These are phyloP conservation scores for Leucogyrophana mollusca DNA, from an alignment of 768 basidiomycete genomes.

Conservation along the genomic window DNA sequence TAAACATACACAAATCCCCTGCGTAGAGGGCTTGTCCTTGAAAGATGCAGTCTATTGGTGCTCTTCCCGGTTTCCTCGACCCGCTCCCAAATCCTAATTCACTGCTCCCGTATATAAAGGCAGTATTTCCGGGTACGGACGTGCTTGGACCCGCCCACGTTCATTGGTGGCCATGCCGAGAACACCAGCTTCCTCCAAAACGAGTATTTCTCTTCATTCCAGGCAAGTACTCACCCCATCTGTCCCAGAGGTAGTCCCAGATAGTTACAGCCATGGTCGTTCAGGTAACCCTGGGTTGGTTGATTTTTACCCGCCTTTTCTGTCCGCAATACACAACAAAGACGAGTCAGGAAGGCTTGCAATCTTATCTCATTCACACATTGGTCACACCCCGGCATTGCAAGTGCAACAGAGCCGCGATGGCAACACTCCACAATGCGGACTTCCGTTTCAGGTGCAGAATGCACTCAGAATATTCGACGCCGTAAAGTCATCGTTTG, in stretches of 20 bases:
- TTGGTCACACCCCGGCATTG: slow-evolving; percentile 56
- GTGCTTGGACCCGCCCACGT: slow-evolving; percentile 42
- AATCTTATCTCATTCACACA: slow-evolving; percentile 60
- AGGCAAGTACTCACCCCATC: slow-evolving; percentile 29
- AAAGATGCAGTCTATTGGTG: too few relatives aligned
- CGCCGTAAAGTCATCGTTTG: slow-evolving; percentile 32
- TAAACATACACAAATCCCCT: too few relatives aligned
- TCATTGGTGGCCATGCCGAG: slow-evolving; percentile 50
- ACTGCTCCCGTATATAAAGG: slow-evolving; percentile 1
- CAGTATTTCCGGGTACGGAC: slow-evolving; percentile 7
- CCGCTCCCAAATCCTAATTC: background rate
- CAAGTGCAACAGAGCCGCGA: slow-evolving; percentile 4
- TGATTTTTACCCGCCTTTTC: slow-evolving; percentile 67
- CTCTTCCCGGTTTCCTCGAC: slow-evolving; percentile 8
- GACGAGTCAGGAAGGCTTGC: slow-evolving; percentile 37
- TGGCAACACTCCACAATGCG: slow-evolving; percentile 24
- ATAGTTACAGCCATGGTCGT: slow-evolving; percentile 2
- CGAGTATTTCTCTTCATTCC: slow-evolving; percentile 49
- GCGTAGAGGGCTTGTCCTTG: too few relatives aligned
- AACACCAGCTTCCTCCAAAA: slow-evolving; percentile 21
- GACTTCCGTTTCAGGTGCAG: slow-evolving; percentile 51
- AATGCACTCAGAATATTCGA: slow-evolving; percentile 56
- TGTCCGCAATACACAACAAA: slow-evolving; percentile 47
- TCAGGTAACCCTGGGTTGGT: slow-evolving; percentile 59
- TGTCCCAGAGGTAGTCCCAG: too few relatives aligned